Conservation (phyloP, 2,329 filamentous ascomycete genomes). For the Acephala macrosclerotiorum region DNA sequence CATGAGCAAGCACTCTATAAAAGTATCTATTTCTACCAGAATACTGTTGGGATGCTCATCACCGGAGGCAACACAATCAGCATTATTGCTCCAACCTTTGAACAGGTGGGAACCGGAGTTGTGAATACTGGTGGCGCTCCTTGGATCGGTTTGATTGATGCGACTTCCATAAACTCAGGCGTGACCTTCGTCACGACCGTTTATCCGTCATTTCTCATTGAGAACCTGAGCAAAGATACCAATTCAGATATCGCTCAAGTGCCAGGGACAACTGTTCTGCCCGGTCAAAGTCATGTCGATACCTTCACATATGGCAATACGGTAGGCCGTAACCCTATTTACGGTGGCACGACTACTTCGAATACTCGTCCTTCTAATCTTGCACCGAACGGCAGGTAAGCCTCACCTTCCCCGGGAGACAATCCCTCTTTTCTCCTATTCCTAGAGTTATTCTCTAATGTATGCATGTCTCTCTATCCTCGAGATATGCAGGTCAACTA, state of each 20-base stretch:
- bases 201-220: conserved; percentile 20
- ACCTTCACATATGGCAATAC: conserved; percentile 21
- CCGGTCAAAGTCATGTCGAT: conserved; percentile 5
- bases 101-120: conserved; percentile 16
- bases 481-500: too few relatives aligned
- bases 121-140: conserved; percentile 9
- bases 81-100: conserved; percentile 16
- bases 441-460: too few relatives aligned
- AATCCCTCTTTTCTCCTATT: too few relatives aligned
- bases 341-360: conserved; percentile 3
- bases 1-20: conserved; percentile 21
- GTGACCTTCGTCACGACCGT: conserved; percentile 7
- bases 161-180: conserved; percentile 17
- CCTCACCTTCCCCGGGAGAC: too few relatives aligned
- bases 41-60: conserved; percentile 14
- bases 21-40: conserved; percentile 22
- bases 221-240: conserved; percentile 19
- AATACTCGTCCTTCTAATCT: conserved; percentile 34
- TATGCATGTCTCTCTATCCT: too few relatives aligned
- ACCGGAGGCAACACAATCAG: conserved; percentile 16
- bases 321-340: conserved; percentile 13
- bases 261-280: conserved; percentile 12
- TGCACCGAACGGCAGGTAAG: conserved; percentile 41
- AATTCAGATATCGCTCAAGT: conserved; percentile 8
- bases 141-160: conserved; percentile 17